Conservation (phyloP, 1,139 yeast species). For the Diutina mesorugosa region DNA sequence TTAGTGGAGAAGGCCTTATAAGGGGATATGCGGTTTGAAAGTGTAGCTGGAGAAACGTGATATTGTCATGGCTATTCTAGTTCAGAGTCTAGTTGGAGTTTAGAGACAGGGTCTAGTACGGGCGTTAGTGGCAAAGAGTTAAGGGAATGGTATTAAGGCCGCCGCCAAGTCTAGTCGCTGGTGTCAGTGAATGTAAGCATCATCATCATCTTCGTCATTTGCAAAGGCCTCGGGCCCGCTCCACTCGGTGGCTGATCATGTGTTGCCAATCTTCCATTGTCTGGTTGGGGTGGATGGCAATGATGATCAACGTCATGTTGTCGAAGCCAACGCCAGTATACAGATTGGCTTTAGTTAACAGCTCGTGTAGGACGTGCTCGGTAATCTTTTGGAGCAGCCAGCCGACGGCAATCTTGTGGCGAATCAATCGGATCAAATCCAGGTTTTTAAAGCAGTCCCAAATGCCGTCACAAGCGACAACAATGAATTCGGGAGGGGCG, state of each 20-base stretch:
- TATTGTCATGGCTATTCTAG: background rate
- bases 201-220: background rate
- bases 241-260: background rate
- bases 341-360: slow-evolving; percentile 61
- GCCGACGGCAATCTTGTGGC: slow-evolving; percentile 46
- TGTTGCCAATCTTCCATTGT: slow-evolving; percentile 44
- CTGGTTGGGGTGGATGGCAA: slow-evolving; percentile 40
- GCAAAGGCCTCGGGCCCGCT: background rate
- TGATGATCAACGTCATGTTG: slow-evolving; percentile 61
- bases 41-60: background rate
- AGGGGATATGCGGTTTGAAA: too few relatives aligned
- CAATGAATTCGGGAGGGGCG: slow-evolving; percentile 42
- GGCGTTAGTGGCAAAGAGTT: background rate
- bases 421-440: slow-evolving; percentile 37
- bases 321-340: slow-evolving; percentile 72
- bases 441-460: slow-evolving; percentile 67
- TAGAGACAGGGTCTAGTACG: background rate
- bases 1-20: too few relatives aligned
- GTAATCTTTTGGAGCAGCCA: slow-evolving; percentile 46
- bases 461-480: slow-evolving; percentile 67
- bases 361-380: slow-evolving; percentile 48
- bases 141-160: background rate
- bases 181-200: background rate
- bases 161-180: background rate
- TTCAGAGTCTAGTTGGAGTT: background rate